Evolutionary conservation across 78 protist species (phyloP).

Genomic region (Guillardia theta): DNA sequence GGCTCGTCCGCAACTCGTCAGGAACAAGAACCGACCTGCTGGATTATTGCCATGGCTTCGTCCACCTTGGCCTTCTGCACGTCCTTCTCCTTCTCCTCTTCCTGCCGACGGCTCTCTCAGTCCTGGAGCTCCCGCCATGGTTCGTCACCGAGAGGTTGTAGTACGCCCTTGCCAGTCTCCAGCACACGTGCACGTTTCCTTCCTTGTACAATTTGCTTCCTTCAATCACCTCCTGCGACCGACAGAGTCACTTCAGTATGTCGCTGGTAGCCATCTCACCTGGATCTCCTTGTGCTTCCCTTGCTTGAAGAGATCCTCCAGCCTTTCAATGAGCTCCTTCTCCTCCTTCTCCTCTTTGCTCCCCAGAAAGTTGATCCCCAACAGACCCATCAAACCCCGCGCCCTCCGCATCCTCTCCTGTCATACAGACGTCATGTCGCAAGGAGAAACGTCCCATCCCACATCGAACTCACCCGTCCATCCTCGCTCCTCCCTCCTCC

Average conservation of each 20-base stretch:
- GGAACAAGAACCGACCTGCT: neutral
- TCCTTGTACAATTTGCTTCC: neutral
- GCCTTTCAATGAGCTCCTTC: neutral
- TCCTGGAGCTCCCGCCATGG: neutral
- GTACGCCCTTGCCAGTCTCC: neutral
- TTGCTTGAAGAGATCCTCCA: neutral
- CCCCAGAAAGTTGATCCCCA: too few species aligned
- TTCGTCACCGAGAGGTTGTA: neutral
- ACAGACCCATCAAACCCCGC: too few species aligned
- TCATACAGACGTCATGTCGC: too few species aligned
- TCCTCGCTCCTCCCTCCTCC: too few species aligned
- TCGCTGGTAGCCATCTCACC: neutral
- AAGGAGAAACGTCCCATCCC: too few species aligned
- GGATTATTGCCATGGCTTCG: neutral
- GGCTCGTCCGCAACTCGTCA: neutral
- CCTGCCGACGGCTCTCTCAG: neutral
- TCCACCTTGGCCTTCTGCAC: neutral
- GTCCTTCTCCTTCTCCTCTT: neutral
- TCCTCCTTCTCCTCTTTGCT: neutral
- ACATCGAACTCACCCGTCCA: too few species aligned
- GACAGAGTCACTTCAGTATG: neutral
- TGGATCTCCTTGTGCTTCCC: neutral
- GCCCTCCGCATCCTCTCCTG: too few species aligned
- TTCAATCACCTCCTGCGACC: too few species aligned
- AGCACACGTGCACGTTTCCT: neutral